Evolutionary conservation across 169 alveolate species (phyloP).

Genomic region (Toxoplasma gondii): DNA sequence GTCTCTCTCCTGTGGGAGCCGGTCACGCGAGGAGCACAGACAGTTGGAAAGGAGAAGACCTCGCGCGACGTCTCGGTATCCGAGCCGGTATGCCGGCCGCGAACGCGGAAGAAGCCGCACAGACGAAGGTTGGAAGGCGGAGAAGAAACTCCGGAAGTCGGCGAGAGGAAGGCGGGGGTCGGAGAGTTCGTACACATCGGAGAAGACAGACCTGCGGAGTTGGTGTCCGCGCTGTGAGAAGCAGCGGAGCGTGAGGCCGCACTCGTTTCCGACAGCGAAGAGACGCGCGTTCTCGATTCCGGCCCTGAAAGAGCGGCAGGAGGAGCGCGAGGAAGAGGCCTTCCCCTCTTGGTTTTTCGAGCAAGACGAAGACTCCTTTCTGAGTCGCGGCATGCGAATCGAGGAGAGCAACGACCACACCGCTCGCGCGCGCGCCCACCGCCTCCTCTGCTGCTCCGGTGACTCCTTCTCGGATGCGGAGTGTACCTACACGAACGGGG

Average conservation of each 20-base stretch:
- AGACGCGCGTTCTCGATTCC: neutral
- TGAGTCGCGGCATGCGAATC: neutral
- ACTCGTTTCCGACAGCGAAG: neutral
- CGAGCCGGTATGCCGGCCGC: no score
- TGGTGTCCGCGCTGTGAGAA: neutral
- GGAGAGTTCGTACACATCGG: no score
- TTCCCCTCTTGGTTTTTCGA: neutral
- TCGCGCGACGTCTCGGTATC: no score
- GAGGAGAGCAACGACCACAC: neutral
- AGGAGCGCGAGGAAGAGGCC: neutral
- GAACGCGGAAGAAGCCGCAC: no score
- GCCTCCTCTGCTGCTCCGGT: neutral
- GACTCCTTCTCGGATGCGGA: slow-evolving; percentile 11
- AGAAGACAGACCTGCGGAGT: no score
- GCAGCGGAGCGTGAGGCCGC: neutral
- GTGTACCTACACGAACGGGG: neutral
- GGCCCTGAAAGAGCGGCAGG: neutral
- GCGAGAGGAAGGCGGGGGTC: no score
- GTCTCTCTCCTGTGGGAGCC: neutral
- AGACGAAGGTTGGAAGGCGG: no score
- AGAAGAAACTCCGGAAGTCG: no score
- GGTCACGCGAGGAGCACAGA: no score
- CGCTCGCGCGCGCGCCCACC: no score
- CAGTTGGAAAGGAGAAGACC: no score
- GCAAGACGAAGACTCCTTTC: neutral